Base-by-base conservation (phyloP, 257 asterid species). In the Paulownia fortunei region DNA sequence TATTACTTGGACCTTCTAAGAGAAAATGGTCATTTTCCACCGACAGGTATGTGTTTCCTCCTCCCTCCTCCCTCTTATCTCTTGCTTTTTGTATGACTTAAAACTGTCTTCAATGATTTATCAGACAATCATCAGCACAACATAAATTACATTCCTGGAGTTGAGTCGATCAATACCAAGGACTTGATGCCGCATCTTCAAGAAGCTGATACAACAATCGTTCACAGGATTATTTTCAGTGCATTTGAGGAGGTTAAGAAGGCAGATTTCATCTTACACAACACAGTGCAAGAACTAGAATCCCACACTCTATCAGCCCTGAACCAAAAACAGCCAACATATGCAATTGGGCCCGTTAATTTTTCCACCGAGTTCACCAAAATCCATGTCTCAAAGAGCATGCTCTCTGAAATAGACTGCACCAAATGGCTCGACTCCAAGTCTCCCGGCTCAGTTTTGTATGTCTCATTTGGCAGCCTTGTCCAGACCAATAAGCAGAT, bases 221-320 rank as follows among this genome's bases (percentile, higher is more conserved):
- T 67, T 30, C 86, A 87, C 65, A 58, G 80, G 44, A 69, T 86
- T 0, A 75, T 85, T 34, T 67, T 65, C 86, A 74, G 13, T 37
- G 88, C 88, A 8, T 91, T 86, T 10, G 80, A 72, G 7, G 88
- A 80, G 8, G 87, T 86, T 2, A 83, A 80, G 36, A 82, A 76
- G 5, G 90, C 94, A 5, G 97, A 91, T 75, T 77, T 91, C n/a
- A 80, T 88, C 39, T 62, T 89, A 5, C 84, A 76, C 44, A 91
- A 89, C 86, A 87, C 97, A 0, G 81, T 91, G 23, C 83, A 89
- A 54, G 94, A 91, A 24, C 87, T 91, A 9, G 94, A 89, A 70
- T n/a, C 58, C 21, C 76, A 86, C 4, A 80, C 92, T 0, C 41
- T 89, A 8, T 82, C 90, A 51, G n/a, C 46, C 69, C 74, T 84